Conservation (phyloP, 108 stramenopile genomes). For the Nitzschia sp. region DNA sequence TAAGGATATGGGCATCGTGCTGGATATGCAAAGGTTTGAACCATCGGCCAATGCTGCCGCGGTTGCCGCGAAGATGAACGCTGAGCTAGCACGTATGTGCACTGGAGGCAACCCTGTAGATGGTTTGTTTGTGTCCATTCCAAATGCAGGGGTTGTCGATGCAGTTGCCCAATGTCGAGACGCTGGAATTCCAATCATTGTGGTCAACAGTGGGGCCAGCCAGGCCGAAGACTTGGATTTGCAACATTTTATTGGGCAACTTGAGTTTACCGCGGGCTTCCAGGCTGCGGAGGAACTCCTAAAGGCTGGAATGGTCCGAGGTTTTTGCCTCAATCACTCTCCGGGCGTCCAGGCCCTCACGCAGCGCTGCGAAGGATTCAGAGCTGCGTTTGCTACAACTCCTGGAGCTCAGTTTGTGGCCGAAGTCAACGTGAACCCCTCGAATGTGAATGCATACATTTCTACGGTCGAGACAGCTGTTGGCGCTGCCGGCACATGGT, state of each 20-base stretch:
- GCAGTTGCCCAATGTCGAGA: slow-evolving; percentile 9
- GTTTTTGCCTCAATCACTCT: slow-evolving; percentile 19
- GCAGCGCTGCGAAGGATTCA: slow-evolving; percentile 31
- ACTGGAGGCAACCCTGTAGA: slow-evolving; percentile 13
- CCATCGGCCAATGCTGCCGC: background rate
- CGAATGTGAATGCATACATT: slow-evolving; percentile 1
- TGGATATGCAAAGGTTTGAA: slow-evolving; percentile 14
- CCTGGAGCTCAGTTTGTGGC: slow-evolving; percentile 4
- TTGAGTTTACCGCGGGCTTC: slow-evolving; percentile 12
- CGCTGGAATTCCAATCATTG: slow-evolving; percentile 19
- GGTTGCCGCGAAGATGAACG: slow-evolving; percentile 14
- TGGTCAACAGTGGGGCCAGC: slow-evolving; percentile 2
- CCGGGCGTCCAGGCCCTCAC: slow-evolving; percentile 9
- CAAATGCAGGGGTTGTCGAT: background rate
- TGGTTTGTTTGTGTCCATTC: slow-evolving; percentile 33
- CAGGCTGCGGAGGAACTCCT: background rate
- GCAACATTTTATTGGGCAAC: slow-evolving; percentile 8
- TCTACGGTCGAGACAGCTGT: slow-evolving; percentile 13
- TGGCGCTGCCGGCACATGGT: slow-evolving; percentile 23
- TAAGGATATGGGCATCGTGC: slow-evolving; percentile 17
- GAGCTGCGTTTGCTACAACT: slow-evolving; percentile 1
- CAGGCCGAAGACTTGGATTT: slow-evolving; percentile 8
- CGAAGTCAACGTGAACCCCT: background rate
- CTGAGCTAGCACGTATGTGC: slow-evolving; percentile 7
- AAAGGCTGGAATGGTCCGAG: background rate